phyloP scores from a whole-genome alignment of 1,284 basidiomycete species.

The Apiotrichum porosum region DNA sequence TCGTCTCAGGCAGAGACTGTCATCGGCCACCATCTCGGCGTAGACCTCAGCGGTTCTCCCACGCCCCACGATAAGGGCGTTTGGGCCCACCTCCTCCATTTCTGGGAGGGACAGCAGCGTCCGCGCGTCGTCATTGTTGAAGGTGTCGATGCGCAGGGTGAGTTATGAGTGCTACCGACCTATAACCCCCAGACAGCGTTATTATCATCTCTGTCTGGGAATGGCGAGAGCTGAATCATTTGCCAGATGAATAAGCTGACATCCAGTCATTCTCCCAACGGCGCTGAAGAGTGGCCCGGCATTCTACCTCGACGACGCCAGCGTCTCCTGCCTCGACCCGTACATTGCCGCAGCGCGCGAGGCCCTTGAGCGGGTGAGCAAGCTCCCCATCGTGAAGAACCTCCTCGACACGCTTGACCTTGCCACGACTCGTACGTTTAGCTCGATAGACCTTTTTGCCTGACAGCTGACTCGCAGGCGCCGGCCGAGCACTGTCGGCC shows the following conservation, averaged over 20 bases:
- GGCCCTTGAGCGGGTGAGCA: constrained; percentile 1
- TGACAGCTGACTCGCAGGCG: constrained; percentile 32
- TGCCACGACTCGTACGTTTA: too few relatives aligned
- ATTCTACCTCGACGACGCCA: constrained; percentile 11
- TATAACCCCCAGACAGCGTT: too few relatives aligned
- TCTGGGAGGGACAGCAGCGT: constrained; percentile 22
- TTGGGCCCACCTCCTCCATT: constrained; percentile 41
- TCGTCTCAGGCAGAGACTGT: constrained; percentile 45
- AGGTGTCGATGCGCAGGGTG: constrained; percentile 38
- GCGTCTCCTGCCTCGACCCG: constrained; percentile 9
- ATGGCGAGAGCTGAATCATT: too few relatives aligned
- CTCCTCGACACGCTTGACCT: constrained; percentile 14
- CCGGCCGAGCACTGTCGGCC: constrained; percentile 33
- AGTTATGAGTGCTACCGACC: too few relatives aligned
- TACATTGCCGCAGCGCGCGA: constrained; percentile 10
- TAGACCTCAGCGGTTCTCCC: constrained; percentile 32
- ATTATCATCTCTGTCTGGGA: too few relatives aligned
- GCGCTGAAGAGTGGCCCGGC: constrained; percentile 2
- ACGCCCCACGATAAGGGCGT: constrained; percentile 38
- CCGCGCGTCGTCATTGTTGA: constrained; percentile 42
- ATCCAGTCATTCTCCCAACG: neutral
- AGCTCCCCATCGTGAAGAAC: constrained; percentile 12
- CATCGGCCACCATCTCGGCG: constrained; percentile 44
- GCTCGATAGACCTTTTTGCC: too few relatives aligned
- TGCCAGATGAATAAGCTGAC: neutral